Percentiles rank a stretch among this genome's conserved stretches.
Conservation (phyloP, 2,329 filamentous ascomycete species). For the Exophiala viscosa region DNA sequence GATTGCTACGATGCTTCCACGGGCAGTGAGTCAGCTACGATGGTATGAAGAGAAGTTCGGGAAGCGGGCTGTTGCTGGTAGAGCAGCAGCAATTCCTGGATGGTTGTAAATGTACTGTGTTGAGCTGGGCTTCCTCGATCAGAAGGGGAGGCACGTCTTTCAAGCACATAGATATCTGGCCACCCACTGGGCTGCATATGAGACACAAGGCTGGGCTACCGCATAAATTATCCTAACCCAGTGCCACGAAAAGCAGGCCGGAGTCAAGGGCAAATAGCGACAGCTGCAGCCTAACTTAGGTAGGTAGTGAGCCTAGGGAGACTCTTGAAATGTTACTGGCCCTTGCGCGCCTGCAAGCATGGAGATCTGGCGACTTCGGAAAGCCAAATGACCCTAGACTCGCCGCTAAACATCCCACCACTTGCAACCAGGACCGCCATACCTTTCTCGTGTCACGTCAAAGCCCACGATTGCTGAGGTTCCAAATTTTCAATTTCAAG, state of each 20-base stretch:
- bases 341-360: not conserved
- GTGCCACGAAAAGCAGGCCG: too few relatives aligned
- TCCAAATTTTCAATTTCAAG: conserved; percentile 5
- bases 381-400: too few relatives aligned
- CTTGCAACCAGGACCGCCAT: not conserved
- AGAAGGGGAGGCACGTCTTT: too few relatives aligned
- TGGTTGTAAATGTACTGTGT: not conserved
- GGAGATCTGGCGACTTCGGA: not conserved
- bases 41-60: conserved; percentile 93
- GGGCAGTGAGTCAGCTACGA: conserved; percentile 71
- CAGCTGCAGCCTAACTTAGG: too few relatives aligned
- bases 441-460: conserved; percentile 5
- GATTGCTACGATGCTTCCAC: conserved; percentile 81
- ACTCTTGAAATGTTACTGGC: too few relatives aligned
- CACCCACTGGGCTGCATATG: too few relatives aligned
- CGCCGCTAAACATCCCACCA: conserved; percentile 2
- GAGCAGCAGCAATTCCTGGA: conserved; percentile 67
- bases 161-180: too few relatives aligned
- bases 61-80: conserved; percentile 68
- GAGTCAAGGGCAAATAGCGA: not conserved
- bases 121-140: not conserved
- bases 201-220: too few relatives aligned
- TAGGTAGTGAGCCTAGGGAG: too few relatives aligned
- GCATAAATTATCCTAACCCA: too few relatives aligned
- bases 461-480: conserved; percentile 1